phyloP scores from a whole-genome alignment of 2,329 filamentous ascomycete species.

The Talaromyces sp. region DNA sequence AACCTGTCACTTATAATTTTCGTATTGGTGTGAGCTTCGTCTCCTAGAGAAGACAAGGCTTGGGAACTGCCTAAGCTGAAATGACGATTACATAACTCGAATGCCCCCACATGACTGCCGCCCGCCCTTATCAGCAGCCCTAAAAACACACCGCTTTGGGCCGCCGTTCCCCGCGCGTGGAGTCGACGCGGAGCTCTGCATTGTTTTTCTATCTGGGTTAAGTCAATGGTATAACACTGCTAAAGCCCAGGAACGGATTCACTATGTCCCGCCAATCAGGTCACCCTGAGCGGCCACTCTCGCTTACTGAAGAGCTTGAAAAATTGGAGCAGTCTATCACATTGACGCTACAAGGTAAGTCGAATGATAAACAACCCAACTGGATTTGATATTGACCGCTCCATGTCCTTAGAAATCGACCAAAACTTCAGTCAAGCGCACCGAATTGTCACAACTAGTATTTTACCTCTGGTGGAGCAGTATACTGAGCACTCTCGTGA shows the following conservation, averaged over 20 bases:
- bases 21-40: constrained; percentile 5
- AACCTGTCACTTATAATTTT: constrained; percentile 1
- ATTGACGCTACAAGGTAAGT: constrained; percentile 81
- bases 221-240: background rate
- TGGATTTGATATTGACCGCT: constrained; percentile 15
- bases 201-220: background rate
- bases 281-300: constrained; percentile 62
- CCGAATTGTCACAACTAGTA: constrained; percentile 90
- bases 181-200: constrained; percentile 6
- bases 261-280: constrained; percentile 55
- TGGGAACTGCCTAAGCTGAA: constrained; percentile 19
- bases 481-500: constrained; percentile 91
- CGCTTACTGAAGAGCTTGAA: constrained; percentile 92
- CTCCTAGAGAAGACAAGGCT: constrained; percentile 10
- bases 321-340: constrained; percentile 96
- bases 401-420: constrained; percentile 76
- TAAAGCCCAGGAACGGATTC: background rate
- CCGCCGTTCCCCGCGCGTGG: constrained; percentile 30
- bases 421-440: constrained; percentile 97
- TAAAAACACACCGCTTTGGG: constrained; percentile 35
- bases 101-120: constrained; percentile 32
- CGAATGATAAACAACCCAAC: constrained; percentile 17
- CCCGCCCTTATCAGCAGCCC: constrained; percentile 39
- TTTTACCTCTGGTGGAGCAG: constrained; percentile 89
- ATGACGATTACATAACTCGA: constrained; percentile 17